phyloP scores from a whole-genome alignment of 2,329 filamentous ascomycete genomes.

The Exophiala mesophila region DNA sequence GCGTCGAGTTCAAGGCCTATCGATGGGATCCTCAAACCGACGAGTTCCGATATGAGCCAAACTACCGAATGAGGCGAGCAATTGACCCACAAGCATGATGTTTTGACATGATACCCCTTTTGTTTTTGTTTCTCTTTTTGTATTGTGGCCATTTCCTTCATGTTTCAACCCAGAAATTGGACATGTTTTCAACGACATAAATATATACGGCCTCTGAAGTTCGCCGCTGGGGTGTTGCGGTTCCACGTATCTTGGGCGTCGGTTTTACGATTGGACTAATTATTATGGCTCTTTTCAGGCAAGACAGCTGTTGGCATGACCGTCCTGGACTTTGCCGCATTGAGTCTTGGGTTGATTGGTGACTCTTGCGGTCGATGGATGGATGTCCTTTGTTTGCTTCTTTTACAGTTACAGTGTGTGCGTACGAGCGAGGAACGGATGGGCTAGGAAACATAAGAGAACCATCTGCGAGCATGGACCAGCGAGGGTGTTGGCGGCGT shows the following conservation, averaged over 20 bases:
- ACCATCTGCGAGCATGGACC: background rate
- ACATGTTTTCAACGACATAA: too few species aligned
- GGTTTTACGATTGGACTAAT: conserved; percentile 22
- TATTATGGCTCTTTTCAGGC: conserved; percentile 11
- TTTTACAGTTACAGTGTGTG: too few species aligned
- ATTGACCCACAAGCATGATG: conserved; percentile 26
- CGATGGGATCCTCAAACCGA: conserved; percentile 72
- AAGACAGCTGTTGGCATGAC: conserved; percentile 18
- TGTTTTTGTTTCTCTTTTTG: background rate
- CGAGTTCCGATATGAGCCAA: conserved; percentile 80
- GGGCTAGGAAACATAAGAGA: too few species aligned
- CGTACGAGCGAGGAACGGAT: too few species aligned
- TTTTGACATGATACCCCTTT: conserved; percentile 21
- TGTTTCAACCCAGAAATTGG: background rate
- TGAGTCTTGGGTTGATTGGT: conserved; percentile 20
- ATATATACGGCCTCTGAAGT: background rate
- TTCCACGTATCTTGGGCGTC: background rate
- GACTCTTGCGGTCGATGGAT: too few species aligned
- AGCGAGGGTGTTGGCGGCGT: background rate
- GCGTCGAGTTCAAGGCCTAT: conserved; percentile 94
- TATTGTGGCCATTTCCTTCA: background rate
- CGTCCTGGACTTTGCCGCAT: conserved; percentile 10
- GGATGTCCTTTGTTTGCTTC: conserved; percentile 1
- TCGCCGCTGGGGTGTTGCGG: too few species aligned
- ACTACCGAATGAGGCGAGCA: conserved; percentile 65